Conservation (phyloP, 495 filamentous ascomycete species). For the Lineolata rhizophorae region DNA sequence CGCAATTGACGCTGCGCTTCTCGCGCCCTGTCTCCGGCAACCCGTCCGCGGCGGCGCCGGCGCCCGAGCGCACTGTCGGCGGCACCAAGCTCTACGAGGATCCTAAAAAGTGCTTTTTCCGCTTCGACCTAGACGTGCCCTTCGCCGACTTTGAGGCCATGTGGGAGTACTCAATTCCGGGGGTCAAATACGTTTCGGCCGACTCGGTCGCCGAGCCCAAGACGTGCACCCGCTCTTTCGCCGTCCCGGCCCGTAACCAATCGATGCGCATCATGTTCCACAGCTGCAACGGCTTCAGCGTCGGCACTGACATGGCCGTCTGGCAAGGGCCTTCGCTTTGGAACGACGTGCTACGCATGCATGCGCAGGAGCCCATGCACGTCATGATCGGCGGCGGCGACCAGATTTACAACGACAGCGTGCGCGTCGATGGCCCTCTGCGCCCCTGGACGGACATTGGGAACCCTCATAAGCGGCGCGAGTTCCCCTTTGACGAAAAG, state of each 20-base stretch:
- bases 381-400: constrained; percentile 93
- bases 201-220: constrained; percentile 9
- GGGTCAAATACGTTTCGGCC: constrained; percentile 23
- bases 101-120: constrained; percentile 56
- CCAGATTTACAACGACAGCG: constrained; percentile 86
- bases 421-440: constrained; percentile 63
- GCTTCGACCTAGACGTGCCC: constrained; percentile 40
- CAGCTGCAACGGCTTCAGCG: constrained; percentile 90
- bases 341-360: constrained; percentile 68
- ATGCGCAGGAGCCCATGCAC: constrained; percentile 55
- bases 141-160: constrained; percentile 30
- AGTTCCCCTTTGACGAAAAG: constrained; percentile 49
- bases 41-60: background rate
- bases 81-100: constrained; percentile 64
- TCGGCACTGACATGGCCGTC: constrained; percentile 69
- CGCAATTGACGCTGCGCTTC: constrained; percentile 26
- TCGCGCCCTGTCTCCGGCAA: constrained; percentile 18
- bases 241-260: constrained; percentile 51
- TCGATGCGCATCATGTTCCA: constrained; percentile 94
- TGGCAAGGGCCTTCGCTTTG: constrained; percentile 69
- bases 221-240: constrained; percentile 28
- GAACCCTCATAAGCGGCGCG: constrained; percentile 63
- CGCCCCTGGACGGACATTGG: constrained; percentile 55
- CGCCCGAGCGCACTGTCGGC: constrained; percentile 11
- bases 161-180: constrained; percentile 37